Conservation (phyloP, 1,139 yeast species). For the Geotrichum australiense region DNA sequence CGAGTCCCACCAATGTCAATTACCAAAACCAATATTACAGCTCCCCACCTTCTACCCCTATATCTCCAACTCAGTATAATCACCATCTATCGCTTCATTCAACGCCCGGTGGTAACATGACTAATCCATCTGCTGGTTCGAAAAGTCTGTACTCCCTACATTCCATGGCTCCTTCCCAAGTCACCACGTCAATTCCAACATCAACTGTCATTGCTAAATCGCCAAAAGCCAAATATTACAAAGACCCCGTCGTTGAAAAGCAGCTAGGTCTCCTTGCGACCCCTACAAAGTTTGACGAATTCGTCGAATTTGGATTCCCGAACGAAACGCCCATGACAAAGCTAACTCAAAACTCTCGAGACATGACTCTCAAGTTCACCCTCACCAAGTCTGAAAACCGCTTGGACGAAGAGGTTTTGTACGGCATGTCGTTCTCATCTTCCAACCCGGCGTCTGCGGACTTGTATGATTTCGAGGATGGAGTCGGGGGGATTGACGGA, state of each 20-base stretch:
- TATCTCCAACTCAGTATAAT: not conserved
- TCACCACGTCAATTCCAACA: no score
- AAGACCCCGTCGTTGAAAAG: not conserved
- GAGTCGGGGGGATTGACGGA: conserved; percentile 4
- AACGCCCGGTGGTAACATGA: not conserved
- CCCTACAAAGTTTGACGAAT: conserved; percentile 1
- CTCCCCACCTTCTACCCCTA: conserved; percentile 1
- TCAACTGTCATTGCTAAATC: not conserved
- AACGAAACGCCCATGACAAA: conserved; percentile 1
- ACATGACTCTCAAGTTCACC: conserved; percentile 2
- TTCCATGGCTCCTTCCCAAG: no score
- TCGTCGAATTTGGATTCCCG: conserved; percentile 4
- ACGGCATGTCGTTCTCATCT: no score
- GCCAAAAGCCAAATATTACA: not conserved
- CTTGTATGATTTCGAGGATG: not conserved
- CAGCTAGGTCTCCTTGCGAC: not conserved
- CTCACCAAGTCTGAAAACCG: not conserved
- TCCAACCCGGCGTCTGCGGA: no score
- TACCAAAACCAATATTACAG: not conserved
- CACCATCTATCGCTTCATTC: not conserved
- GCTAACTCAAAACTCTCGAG: conserved; percentile 3
- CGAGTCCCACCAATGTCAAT: not conserved
- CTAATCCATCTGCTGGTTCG: no score
- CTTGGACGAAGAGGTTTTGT: not conserved
- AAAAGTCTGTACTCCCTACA: not conserved